These are phyloP conservation scores for Aspergillus felis DNA, from an alignment of 2,329 filamentous ascomycete species.

Conservation along the genomic window DNA sequence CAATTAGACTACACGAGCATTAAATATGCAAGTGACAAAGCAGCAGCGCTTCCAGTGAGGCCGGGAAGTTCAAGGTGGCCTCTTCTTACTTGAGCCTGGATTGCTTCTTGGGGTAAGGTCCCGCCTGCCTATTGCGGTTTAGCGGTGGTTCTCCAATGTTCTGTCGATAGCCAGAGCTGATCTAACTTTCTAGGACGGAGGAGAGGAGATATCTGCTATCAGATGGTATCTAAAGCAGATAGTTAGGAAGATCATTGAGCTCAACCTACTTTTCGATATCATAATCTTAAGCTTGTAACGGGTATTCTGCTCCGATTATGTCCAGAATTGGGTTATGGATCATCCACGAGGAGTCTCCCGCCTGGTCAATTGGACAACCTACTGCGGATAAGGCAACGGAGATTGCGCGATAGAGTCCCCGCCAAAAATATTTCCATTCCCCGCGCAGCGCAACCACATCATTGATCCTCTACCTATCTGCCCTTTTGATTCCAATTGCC, in stretches of 20 bases:
- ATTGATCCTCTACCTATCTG: not conserved
- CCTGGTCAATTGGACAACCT: not conserved
- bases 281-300: not conserved
- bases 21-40: not conserved
- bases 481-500: not conserved
- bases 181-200: not conserved
- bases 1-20: not conserved
- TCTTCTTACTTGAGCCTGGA: conserved; percentile 32
- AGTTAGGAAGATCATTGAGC: not conserved
- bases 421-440: not conserved
- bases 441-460: no score
- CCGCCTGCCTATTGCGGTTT: conserved; percentile 14
- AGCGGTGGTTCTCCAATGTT: conserved; percentile 16
- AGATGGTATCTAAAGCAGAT: not conserved
- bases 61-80: conserved; percentile 42
- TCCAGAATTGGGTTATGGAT: not conserved
- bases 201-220: not conserved
- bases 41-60: conserved; percentile 7
- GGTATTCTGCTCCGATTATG: not conserved
- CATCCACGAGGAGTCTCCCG: not conserved
- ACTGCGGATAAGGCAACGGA: not conserved
- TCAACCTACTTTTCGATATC: not conserved
- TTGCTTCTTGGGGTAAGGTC: conserved; percentile 13
- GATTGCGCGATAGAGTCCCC: conserved; percentile 1
- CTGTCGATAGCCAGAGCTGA: conserved; percentile 1